phyloP scores from a whole-genome alignment of 495 filamentous ascomycete species.

The Penicillium pancosmium region DNA sequence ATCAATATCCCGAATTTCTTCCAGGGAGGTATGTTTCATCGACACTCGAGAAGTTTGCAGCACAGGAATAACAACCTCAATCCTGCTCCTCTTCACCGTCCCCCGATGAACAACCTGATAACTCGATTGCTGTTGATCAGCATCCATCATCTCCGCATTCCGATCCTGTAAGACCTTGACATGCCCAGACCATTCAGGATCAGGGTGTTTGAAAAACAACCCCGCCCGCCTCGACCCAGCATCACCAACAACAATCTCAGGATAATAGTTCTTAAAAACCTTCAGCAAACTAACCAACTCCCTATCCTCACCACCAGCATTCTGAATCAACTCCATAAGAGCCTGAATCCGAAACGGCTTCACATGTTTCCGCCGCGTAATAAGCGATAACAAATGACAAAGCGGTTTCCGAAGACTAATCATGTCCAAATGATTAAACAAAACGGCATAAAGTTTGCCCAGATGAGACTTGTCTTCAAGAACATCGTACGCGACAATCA shows the following conservation, averaged over 20 bases:
- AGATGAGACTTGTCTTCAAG: conserved; percentile 67
- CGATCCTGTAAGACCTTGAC: conserved; percentile 67
- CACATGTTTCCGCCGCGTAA: conserved; percentile 87
- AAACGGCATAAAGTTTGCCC: conserved; percentile 70
- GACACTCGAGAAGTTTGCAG: conserved; percentile 73
- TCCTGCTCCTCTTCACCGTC: conserved; percentile 46
- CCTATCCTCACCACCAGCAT: conserved; percentile 62
- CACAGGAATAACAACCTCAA: conserved; percentile 60
- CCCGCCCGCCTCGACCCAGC: conserved; percentile 38
- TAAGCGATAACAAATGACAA: conserved; percentile 80
- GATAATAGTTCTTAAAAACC: conserved; percentile 87
- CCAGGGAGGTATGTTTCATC: conserved; percentile 56
- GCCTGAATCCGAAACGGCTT: conserved; percentile 81
- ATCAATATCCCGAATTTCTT: conserved; percentile 74
- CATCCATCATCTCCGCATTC: conserved; percentile 41
- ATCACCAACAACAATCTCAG: conserved; percentile 81
- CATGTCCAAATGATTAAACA: conserved; percentile 86
- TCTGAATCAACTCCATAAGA: conserved; percentile 61
- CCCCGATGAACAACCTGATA: conserved; percentile 52
- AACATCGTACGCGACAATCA: conserved; percentile 75
- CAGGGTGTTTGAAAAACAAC: conserved; percentile 65
- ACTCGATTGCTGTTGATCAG: conserved; percentile 29
- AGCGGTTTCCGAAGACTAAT: conserved; percentile 57
- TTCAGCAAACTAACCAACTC: conserved; percentile 75
- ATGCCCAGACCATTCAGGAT: conserved; percentile 74